Evolutionary conservation across 116 monocot species (phyloP).

Genomic region (Posidonia oceanica): DNA sequence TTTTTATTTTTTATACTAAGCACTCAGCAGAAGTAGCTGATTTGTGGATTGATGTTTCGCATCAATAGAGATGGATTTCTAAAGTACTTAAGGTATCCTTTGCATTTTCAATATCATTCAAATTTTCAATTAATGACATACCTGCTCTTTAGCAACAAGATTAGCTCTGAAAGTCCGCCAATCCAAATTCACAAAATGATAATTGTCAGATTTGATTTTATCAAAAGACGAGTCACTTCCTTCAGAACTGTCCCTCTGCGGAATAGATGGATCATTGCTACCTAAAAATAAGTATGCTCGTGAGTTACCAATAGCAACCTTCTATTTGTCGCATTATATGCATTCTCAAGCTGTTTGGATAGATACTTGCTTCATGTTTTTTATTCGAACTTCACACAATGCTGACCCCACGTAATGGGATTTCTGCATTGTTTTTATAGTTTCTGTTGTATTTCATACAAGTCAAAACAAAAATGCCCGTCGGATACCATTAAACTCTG

Average conservation of each 20-base stretch:
- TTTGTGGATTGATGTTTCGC: too few relatives aligned
- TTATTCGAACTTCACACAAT: neutral
- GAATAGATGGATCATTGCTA: slow-evolving; percentile 45
- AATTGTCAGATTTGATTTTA: slow-evolving; percentile 32
- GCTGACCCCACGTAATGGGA: too few relatives aligned
- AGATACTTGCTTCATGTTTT: neutral
- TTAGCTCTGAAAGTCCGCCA: slow-evolving; percentile 91
- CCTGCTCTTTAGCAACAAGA: slow-evolving; percentile 54
- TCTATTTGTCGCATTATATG: neutral
- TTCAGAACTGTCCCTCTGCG: slow-evolving; percentile 31
- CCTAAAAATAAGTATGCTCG: slow-evolving; percentile 25
- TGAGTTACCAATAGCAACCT: neutral
- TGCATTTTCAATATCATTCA: neutral
- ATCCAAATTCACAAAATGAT: slow-evolving; percentile 29
- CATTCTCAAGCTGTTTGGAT: neutral
- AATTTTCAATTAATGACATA: slow-evolving; percentile 8
- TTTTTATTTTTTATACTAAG: too few relatives aligned
- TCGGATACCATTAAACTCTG: too few relatives aligned
- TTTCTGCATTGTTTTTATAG: too few relatives aligned
- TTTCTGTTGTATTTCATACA: too few relatives aligned
- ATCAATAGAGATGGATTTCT: too few relatives aligned
- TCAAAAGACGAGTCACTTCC: slow-evolving; percentile 15
- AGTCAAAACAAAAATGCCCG: too few relatives aligned
- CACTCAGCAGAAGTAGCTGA: too few relatives aligned
- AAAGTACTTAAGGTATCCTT: too few relatives aligned